Evolutionary conservation across 768 basidiomycete genomes (phyloP).

Genomic region (Boletus tomentosulus): DNA sequence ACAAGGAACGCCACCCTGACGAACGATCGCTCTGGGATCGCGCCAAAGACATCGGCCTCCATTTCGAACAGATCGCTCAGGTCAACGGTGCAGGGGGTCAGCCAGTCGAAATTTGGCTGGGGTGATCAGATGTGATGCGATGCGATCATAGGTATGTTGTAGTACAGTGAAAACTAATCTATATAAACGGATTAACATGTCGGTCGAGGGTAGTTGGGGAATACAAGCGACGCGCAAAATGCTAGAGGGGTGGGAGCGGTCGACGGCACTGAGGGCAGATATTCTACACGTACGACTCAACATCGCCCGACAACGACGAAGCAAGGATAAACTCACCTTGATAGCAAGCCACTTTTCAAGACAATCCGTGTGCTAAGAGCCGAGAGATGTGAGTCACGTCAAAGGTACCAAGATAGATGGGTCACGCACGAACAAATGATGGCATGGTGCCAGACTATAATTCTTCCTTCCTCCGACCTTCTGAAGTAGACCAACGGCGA

Average conservation of each 20-base stretch:
- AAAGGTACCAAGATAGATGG: background rate
- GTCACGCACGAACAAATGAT: constrained; percentile 75
- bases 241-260: constrained; percentile 71
- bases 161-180: constrained; percentile 10
- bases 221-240: background rate
- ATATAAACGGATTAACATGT: background rate
- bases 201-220: background rate
- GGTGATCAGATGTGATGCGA: constrained; percentile 16
- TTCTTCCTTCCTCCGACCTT: constrained; percentile 45
- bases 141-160: constrained; percentile 4
- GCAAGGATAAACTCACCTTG: constrained; percentile 42
- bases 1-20: constrained; percentile 78
- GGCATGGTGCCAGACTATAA: constrained; percentile 86
- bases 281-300: constrained; percentile 43
- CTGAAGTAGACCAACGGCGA: constrained; percentile 36
- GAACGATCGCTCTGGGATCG: constrained; percentile 76
- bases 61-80: constrained; percentile 52
- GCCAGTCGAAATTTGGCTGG: constrained; percentile 72
- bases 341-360: constrained; percentile 82
- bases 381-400: background rate
- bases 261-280: constrained; percentile 91
- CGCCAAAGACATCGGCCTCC: constrained; percentile 47
- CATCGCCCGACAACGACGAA: background rate
- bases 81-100: constrained; percentile 56
- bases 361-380: constrained; percentile 74